These are phyloP conservation scores for Polytrichum commune DNA, from an alignment of 225 moss, liverwort and hornwort species.

Conservation along the genomic window DNA sequence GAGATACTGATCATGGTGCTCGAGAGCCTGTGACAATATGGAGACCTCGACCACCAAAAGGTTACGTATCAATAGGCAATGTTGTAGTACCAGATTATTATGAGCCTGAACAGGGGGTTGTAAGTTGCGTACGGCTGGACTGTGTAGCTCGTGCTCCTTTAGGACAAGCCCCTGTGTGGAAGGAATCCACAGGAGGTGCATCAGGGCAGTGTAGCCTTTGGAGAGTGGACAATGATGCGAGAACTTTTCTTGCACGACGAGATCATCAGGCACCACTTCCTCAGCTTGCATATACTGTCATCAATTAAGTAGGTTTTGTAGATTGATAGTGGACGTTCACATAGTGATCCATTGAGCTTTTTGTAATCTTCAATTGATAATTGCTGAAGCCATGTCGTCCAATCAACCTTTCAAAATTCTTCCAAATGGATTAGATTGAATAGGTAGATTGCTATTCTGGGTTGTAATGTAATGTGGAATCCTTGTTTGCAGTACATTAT, in stretches of 20 bases:
- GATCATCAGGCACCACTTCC: slow-evolving; percentile 80
- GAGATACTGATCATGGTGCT: slow-evolving; percentile 71
- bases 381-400: too few relatives aligned
- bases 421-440: too few relatives aligned
- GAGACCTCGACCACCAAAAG: slow-evolving; percentile 76
- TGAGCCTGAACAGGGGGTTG: slow-evolving; percentile 70
- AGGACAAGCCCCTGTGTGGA: slow-evolving; percentile 66
- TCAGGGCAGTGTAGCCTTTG: slow-evolving; percentile 92
- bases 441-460: too few relatives aligned
- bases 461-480: too few relatives aligned
- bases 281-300: slow-evolving; percentile 70
- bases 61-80: slow-evolving; percentile 78
- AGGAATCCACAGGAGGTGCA: slow-evolving; percentile 64
- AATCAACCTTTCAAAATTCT: too few relatives aligned
- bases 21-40: slow-evolving; percentile 86
- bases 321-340: too few relatives aligned
- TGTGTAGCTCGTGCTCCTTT: slow-evolving; percentile 71
- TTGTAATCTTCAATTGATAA: too few relatives aligned
- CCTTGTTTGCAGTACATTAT: too few relatives aligned
- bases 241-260: slow-evolving; percentile 80
- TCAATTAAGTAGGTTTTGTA: slow-evolving; percentile 6
- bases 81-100: slow-evolving; percentile 86
- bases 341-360: too few relatives aligned
- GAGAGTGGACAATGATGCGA: slow-evolving; percentile 84
- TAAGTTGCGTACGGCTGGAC: slow-evolving; percentile 73